phyloP scores from a whole-genome alignment of 768 basidiomycete genomes.

The Lentinula sp. region DNA sequence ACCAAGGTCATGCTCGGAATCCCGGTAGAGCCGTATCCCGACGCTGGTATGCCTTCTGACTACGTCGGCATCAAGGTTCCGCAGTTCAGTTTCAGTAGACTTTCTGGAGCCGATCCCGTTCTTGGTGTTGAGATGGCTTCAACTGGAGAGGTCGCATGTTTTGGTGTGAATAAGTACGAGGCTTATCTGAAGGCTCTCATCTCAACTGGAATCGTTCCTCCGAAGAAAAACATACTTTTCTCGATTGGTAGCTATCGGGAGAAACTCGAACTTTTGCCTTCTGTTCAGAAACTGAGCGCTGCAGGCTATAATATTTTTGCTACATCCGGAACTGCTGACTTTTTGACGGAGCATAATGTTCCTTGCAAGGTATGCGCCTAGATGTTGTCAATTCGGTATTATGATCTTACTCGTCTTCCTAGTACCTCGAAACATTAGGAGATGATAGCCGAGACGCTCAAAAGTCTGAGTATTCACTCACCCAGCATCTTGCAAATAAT shows the following conservation, averaged over 20 bases:
- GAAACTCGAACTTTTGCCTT: conserved; percentile 93
- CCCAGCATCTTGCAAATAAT: conserved; percentile 94
- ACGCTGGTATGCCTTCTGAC: conserved; percentile 77
- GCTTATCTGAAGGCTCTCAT: conserved; percentile 97
- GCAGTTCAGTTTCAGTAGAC: conserved; percentile 97
- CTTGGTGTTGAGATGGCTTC: conserved; percentile 99
- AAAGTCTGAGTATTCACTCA: conserved; percentile 96
- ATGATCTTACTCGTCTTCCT: background rate
- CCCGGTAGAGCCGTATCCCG: conserved; percentile 87
- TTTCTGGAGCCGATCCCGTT: conserved; percentile 96
- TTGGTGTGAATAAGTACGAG: conserved; percentile 96
- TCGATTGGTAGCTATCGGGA: conserved; percentile 97
- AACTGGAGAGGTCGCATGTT: conserved; percentile 98
- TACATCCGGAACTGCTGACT: conserved; percentile 95
- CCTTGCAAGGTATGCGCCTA: conserved; percentile 76
- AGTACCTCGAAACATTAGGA: conserved; percentile 88
- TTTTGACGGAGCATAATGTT: conserved; percentile 94
- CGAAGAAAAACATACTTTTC: conserved; percentile 96
- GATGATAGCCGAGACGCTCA: conserved; percentile 71
- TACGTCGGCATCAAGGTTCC: conserved; percentile 99
- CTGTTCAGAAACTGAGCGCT: conserved; percentile 89
- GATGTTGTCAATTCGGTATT: background rate
- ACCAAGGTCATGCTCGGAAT: conserved; percentile 97
- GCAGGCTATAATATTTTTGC: conserved; percentile 97
- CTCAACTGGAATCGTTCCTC: conserved; percentile 90